Percentiles rank a stretch among this genome's conserved stretches.
Evolutionary conservation across 2,329 filamentous ascomycete species (phyloP).

Genomic region (Penicillium sp.): DNA sequence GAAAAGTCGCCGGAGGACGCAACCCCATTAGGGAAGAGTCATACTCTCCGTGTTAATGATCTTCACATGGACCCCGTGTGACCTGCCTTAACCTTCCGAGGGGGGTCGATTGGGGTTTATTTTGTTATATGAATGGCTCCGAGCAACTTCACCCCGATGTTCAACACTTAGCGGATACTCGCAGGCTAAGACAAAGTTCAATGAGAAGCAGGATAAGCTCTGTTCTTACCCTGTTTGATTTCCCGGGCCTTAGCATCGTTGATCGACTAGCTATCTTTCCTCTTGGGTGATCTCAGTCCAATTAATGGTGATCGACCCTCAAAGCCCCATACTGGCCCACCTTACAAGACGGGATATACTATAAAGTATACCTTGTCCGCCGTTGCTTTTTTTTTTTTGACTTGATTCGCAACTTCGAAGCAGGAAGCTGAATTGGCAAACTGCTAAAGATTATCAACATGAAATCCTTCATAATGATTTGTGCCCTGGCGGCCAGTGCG

Average conservation of each 20-base stretch:
- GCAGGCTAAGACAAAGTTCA: background rate
- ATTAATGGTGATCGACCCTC: background rate
- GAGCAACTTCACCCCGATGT: background rate
- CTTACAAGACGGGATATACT: background rate
- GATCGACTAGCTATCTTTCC: slow-evolving; percentile 12
- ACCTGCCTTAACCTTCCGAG: slow-evolving; percentile 1
- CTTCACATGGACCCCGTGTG: background rate
- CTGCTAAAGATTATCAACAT: slow-evolving; percentile 13
- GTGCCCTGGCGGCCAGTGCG: slow-evolving; percentile 19
- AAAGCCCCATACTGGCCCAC: slow-evolving; percentile 11
- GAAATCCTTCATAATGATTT: slow-evolving; percentile 24
- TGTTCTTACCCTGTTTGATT: background rate
- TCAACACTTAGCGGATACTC: background rate
- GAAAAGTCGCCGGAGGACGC: slow-evolving; percentile 1
- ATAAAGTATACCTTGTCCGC: background rate
- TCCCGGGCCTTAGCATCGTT: slow-evolving; percentile 14
- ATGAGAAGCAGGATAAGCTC: background rate
- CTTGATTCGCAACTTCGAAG: background rate
- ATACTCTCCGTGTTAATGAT: slow-evolving; percentile 1
- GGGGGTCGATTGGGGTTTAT: background rate
- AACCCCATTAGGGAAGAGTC: background rate
- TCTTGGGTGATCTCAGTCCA: slow-evolving; percentile 3
- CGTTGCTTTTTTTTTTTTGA: background rate
- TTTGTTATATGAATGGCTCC: background rate
- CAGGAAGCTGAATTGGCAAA: background rate